Base-by-base conservation (phyloP, 2,329 filamentous ascomycete genomes). In the Chaetomium sp. region DNA sequence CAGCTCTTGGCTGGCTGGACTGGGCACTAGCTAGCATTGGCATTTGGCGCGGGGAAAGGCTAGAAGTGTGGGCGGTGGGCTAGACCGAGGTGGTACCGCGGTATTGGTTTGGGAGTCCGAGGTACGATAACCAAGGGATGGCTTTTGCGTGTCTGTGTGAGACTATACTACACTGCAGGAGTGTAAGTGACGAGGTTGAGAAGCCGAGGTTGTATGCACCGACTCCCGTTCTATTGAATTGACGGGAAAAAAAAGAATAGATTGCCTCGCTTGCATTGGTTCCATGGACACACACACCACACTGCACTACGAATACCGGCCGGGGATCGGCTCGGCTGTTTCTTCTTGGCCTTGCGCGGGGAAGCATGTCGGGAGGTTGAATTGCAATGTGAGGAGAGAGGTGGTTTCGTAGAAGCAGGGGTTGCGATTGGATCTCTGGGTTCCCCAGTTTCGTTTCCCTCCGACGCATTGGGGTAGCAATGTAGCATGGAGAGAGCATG, bases 401-500 rank as follows among this genome's bases (percentile, higher is more conserved):
- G 8, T 33, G 19, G 19, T 9, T 14, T 35, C 46, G 34, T 38
- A 8, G 10, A 35, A 42, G 12, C 35, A 32, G 52, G 37, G 34
- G 40, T 3, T 40, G 52, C 35, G 40, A 45, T 54, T 54, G 52
- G 52, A 19, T 33, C 34, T 8, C n/a, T 4, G 10, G 6, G 19
- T 6, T 27, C 35, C 43, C n/a, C 5, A 10, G 36, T 12, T 10
- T 43, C 37, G 7, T 41, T 37, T 36, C 36, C 33, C 37, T 40
- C 45, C 27, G 42, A 55, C 42, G 43, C 36, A 43, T 52, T 55
- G 49, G 54, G 54, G 54, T 55, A 55, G 37, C 5, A 19, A 41
- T 51, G 35, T n/a, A 12, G 27, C 12, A 37, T 47, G 38, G 49
- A 44, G 43, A 38, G 42, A 19, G 49, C 34, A 43, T 48, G 49